Percentiles rank a stretch among this genome's conserved stretches.
Evolutionary conservation across 2,329 filamentous ascomycete genomes (phyloP).

Genomic region (Alternaria postmessia): DNA sequence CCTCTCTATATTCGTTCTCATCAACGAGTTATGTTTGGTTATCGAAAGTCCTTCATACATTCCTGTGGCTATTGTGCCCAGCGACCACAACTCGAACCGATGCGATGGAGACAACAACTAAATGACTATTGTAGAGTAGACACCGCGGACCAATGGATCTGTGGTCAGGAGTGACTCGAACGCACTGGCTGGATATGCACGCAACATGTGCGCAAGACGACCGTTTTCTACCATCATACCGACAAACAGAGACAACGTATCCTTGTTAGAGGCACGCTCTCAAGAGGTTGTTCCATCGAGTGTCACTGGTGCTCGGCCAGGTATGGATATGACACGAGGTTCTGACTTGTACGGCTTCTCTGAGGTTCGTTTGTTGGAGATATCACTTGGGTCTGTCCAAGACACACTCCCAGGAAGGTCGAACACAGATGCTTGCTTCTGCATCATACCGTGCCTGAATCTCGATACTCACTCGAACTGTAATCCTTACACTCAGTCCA

Average conservation of each 20-base stretch:
- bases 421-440: neutral
- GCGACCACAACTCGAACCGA: neutral
- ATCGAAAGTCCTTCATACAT: neutral
- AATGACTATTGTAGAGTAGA: neutral
- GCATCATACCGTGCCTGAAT: neutral
- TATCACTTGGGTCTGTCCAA: accelerated
- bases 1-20: neutral
- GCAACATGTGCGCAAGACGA: neutral
- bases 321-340: neutral
- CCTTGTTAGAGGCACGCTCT: neutral
- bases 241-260: neutral
- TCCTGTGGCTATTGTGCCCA: neutral
- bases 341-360: neutral
- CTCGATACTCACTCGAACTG: neutral
- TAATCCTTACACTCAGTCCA: neutral
- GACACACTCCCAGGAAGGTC: neutral
- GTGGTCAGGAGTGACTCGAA: neutral
- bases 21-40: neutral
- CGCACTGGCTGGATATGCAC: neutral
- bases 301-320: neutral
- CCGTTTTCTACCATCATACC: neutral
- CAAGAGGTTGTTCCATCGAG: neutral
- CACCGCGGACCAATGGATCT: neutral
- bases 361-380: neutral
- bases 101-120: neutral